Evolutionary conservation across 345 rosid genomes (phyloP).

Genomic region (Lepidium didymum): DNA sequence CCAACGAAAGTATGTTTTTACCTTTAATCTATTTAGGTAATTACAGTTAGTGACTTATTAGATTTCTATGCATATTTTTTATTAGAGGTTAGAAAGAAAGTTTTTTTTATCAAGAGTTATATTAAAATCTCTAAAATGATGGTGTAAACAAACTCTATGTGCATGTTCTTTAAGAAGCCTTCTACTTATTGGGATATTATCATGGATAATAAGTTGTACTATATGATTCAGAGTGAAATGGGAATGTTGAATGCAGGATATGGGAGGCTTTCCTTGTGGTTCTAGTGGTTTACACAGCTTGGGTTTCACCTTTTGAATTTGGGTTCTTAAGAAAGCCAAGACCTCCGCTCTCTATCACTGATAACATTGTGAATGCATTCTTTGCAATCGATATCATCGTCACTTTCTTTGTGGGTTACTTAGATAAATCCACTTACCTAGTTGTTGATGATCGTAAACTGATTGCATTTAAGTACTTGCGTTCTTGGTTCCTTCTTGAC

Average conservation of each 20-base stretch:
- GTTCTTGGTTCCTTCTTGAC: constrained; percentile 79
- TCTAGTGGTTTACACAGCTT: constrained; percentile 78
- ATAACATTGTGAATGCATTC: constrained; percentile 82
- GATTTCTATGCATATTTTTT: no score
- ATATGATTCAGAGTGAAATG: not conserved
- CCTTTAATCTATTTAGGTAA: no score
- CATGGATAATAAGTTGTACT: no score
- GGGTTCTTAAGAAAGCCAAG: constrained; percentile 61
- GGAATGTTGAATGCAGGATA: constrained; percentile 38
- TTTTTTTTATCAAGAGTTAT: no score
- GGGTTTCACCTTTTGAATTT: constrained; percentile 93
- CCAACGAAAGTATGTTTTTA: no score
- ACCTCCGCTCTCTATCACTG: constrained; percentile 50
- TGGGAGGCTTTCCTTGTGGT: constrained; percentile 75
- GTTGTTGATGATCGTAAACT: constrained; percentile 57
- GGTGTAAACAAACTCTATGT: no score
- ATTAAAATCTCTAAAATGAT: no score
- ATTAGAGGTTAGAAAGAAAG: no score
- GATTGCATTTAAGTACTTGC: constrained; percentile 73
- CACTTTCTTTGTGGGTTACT: constrained; percentile 84
- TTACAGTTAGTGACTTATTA: no score
- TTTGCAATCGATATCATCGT: constrained; percentile 73
- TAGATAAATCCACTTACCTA: constrained; percentile 61
- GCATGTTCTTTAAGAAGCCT: no score
- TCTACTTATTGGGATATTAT: no score